A percentile compares a stretch with the other conserved stretches of the same genome.
Evolutionary conservation across 257 asterid genomes (phyloP).

Genomic region (Scutellaria minor): DNA sequence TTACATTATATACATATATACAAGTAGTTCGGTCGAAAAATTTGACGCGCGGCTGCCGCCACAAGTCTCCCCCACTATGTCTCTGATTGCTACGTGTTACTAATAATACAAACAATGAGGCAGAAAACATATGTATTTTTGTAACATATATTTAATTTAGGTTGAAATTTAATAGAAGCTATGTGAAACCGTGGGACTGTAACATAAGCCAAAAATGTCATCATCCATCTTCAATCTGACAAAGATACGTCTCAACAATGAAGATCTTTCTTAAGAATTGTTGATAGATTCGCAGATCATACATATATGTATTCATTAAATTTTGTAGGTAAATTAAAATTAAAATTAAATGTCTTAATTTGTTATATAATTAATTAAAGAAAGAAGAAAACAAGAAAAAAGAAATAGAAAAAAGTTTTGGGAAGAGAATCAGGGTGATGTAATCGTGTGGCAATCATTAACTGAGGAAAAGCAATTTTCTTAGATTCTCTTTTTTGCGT

Average conservation of each 20-base stretch:
- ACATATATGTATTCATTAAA: not conserved
- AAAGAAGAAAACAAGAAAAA: too few species aligned
- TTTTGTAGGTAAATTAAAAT: not conserved
- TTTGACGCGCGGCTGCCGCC: too few species aligned
- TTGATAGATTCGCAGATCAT: conserved; percentile 22
- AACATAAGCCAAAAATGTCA: conserved; percentile 40
- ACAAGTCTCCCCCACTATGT: too few species aligned
- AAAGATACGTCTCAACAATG: conserved; percentile 34
- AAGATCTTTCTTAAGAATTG: conserved; percentile 35
- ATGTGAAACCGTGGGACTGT: conserved; percentile 6
- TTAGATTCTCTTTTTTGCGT: conserved; percentile 51
- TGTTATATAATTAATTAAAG: too few species aligned
- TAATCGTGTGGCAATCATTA: conserved; percentile 49
- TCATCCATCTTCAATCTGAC: conserved; percentile 36
- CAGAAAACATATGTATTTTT: not conserved
- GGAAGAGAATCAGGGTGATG: conserved; percentile 27
- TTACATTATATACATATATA: too few species aligned
- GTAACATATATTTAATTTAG: too few species aligned
- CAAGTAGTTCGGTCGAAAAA: too few species aligned
- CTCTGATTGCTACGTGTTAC: not conserved
- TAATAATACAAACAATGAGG: not conserved
- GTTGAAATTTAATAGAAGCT: too few species aligned
- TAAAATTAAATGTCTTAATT: too few species aligned
- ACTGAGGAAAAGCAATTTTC: conserved; percentile 38
- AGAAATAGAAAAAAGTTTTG: not conserved